Evolutionary conservation across 441 rosid genomes (phyloP).

Genomic region (Arabidopsis hybrid): DNA sequence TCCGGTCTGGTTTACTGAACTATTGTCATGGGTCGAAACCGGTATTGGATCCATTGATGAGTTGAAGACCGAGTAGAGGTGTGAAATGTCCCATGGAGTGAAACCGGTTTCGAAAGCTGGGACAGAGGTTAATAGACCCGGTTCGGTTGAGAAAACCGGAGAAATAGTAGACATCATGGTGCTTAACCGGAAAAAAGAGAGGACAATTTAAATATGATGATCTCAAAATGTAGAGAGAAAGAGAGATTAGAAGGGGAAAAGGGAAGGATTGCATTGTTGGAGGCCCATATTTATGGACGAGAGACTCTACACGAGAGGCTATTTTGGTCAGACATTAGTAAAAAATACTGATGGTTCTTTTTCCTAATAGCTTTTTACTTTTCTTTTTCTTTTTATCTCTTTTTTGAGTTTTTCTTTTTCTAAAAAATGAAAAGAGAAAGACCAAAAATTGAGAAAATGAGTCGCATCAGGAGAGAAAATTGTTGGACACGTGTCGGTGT

Average conservation of each 20-base stretch:
- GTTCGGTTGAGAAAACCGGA: constrained; percentile 41
- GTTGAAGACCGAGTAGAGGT: constrained; percentile 34
- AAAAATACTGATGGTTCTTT: background rate
- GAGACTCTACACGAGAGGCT: background rate
- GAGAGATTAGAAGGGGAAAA: constrained; percentile 36
- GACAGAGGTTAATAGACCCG: constrained; percentile 30
- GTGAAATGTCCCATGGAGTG: constrained; percentile 32
- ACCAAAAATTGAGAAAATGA: constrained; percentile 4
- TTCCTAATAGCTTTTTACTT: background rate
- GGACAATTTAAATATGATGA: background rate
- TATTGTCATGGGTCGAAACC: constrained; percentile 32
- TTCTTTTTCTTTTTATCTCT: background rate
- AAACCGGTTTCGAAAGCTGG: constrained; percentile 40
- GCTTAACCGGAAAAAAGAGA: background rate
- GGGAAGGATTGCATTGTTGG: constrained; percentile 41
- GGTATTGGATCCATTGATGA: constrained; percentile 22
- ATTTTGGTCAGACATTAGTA: constrained; percentile 18
- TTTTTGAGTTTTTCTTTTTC: background rate
- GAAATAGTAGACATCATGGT: constrained; percentile 40
- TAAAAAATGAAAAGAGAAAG: constrained; percentile 8
- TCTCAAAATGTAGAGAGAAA: constrained; percentile 1
- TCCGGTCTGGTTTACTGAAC: constrained; percentile 15
- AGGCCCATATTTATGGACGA: constrained; percentile 32
- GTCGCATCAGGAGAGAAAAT: background rate
- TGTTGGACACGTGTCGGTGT: constrained; percentile 18